Percentiles rank a stretch among this genome's conserved stretches.
phyloP scores from a whole-genome alignment of 1,139 yeast species.

The Entelexis paramagnoliae region DNA sequence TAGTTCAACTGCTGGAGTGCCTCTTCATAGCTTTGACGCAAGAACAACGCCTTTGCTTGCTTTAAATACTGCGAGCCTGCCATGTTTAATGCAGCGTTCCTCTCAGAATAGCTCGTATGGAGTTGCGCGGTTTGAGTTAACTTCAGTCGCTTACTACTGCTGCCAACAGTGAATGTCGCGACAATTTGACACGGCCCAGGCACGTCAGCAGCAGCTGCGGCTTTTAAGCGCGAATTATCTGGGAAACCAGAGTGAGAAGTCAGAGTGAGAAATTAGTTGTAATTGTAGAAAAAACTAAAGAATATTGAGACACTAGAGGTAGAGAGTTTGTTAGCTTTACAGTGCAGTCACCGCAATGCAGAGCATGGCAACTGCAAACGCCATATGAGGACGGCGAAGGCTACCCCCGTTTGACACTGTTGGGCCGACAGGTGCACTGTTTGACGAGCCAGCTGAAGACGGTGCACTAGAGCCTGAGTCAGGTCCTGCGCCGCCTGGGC shows the following conservation, averaged over 20 bases:
- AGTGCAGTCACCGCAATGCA: neutral
- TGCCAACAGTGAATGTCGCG: no score
- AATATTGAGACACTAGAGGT: neutral
- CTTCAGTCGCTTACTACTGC: no score
- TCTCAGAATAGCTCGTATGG: no score
- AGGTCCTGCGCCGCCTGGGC: neutral
- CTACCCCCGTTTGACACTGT: neutral
- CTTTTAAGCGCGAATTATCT: no score
- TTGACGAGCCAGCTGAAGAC: neutral
- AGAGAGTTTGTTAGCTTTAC: neutral
- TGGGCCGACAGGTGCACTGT: neutral
- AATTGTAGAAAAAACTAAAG: neutral
- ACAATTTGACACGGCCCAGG: no score
- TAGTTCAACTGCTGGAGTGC: constrained; percentile 46
- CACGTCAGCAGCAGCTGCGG: no score
- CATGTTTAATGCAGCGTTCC: no score
- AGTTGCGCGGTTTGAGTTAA: neutral
- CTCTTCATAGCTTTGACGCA: constrained; percentile 30
- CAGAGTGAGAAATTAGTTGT: neutral
- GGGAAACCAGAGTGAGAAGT: no score
- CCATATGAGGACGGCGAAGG: neutral
- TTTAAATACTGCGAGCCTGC: constrained; percentile 8
- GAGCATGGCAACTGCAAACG: neutral
- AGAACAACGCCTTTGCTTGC: constrained; percentile 7
- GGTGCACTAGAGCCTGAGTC: neutral